Conservation (phyloP, 140 eudicot species). For the Ambrosia hybrid region DNA sequence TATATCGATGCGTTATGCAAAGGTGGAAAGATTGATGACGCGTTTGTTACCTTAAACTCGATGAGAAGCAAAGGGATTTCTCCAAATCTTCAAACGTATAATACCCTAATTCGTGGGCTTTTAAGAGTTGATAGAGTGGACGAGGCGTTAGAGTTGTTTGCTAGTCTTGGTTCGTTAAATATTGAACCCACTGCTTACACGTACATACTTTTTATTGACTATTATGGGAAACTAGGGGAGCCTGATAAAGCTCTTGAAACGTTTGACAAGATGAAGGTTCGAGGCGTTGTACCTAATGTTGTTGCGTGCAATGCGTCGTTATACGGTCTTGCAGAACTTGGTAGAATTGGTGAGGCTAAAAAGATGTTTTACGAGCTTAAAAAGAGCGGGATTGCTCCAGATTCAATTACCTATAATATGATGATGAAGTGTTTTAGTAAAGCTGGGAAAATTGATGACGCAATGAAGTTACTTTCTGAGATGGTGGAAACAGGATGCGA, state of each 20-base stretch:
- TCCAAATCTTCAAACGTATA: slow-evolving; percentile 88
- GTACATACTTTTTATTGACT: slow-evolving; percentile 80
- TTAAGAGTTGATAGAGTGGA: slow-evolving; percentile 58
- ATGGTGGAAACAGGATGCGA: slow-evolving; percentile 71
- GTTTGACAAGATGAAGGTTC: slow-evolving; percentile 79
- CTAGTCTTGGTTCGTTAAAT: slow-evolving; percentile 47
- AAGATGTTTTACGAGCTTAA: slow-evolving; percentile 62
- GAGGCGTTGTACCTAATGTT: slow-evolving; percentile 76
- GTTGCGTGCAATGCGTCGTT: slow-evolving; percentile 89
- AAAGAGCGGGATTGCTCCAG: slow-evolving; percentile 83
- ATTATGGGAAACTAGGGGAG: slow-evolving; percentile 76
- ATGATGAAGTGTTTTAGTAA: slow-evolving; percentile 92
- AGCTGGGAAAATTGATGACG: slow-evolving; percentile 75
- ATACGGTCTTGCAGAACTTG: slow-evolving; percentile 74
- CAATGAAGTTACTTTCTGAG: slow-evolving; percentile 60
- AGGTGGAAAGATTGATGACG: slow-evolving; percentile 72
- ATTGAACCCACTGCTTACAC: slow-evolving; percentile 69
- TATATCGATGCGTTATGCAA: slow-evolving; percentile 74
- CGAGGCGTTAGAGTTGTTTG: slow-evolving; percentile 67
- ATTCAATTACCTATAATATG: slow-evolving; percentile 89
- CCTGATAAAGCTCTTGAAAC: slow-evolving; percentile 76
- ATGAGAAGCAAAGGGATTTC: slow-evolving; percentile 57
- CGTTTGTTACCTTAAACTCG: slow-evolving; percentile 52
- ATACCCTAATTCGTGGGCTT: slow-evolving; percentile 75
- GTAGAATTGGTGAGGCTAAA: slow-evolving; percentile 79